These are phyloP conservation scores for Pistacia integerrima DNA, from an alignment of 345 rosid genomes.

Conservation along the genomic window DNA sequence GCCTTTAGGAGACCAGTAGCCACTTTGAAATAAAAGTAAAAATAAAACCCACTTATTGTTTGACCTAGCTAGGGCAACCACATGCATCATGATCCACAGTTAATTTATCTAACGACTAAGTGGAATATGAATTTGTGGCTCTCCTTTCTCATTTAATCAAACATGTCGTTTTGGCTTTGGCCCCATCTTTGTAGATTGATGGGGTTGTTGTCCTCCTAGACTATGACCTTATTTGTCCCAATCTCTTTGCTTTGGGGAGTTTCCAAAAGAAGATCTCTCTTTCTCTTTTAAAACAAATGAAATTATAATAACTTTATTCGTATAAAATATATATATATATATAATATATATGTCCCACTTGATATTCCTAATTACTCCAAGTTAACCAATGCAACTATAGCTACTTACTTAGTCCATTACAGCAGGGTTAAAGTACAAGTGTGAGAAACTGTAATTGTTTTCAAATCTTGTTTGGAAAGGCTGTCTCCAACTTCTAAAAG, in stretches of 20 bases:
- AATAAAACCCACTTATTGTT: slow-evolving; percentile 36
- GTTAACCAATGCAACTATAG: slow-evolving; percentile 8
- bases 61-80: slow-evolving; percentile 46
- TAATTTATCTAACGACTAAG: slow-evolving; percentile 19
- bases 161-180: background rate
- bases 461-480: slow-evolving; percentile 29
- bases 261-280: background rate
- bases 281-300: background rate
- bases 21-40: slow-evolving; percentile 9
- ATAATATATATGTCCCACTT: too few relatives aligned
- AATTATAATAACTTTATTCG: too few relatives aligned
- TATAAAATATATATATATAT: too few relatives aligned
- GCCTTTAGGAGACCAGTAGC: slow-evolving; percentile 45
- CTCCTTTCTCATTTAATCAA: background rate
- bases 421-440: slow-evolving; percentile 7
- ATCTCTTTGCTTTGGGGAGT: slow-evolving; percentile 9
- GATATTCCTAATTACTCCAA: too few relatives aligned
- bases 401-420: slow-evolving; percentile 12
- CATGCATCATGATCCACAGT: slow-evolving; percentile 12
- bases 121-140: slow-evolving; percentile 32
- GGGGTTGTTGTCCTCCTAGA: background rate
- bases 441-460: slow-evolving; percentile 26
- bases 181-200: slow-evolving; percentile 18
- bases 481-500: slow-evolving; percentile 35
- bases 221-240: slow-evolving; percentile 6